These are phyloP conservation scores for Pythium oligandrum DNA, from an alignment of 352 stramenopile species.

Conservation along the genomic window DNA sequence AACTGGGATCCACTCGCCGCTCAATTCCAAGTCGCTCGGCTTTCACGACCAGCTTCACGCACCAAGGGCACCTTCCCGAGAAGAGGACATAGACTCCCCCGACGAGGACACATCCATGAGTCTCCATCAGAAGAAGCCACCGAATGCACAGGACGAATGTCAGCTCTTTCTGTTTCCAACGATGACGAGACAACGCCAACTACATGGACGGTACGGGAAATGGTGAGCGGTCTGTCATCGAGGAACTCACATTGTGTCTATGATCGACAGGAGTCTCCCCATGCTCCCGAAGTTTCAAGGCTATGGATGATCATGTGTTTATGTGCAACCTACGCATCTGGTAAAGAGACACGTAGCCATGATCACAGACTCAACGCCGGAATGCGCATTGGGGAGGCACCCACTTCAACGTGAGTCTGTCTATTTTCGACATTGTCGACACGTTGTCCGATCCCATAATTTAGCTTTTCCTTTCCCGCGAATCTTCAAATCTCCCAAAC, in stretches of 20 bases:
- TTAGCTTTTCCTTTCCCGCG: no score
- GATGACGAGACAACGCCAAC: conserved; percentile 26
- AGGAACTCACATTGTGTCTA: neutral
- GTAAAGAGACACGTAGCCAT: no score
- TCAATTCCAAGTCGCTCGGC: conserved; percentile 16
- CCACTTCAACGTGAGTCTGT: no score
- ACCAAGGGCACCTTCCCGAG: neutral
- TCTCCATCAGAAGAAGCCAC: no score
- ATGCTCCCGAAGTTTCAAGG: conserved; percentile 11
- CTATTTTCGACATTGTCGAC: no score
- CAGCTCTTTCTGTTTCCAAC: conserved; percentile 29
- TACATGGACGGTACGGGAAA: conserved; percentile 19
- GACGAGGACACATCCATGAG: neutral
- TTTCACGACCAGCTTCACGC: neutral
- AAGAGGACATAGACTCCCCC: conserved; percentile 5
- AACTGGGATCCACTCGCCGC: conserved; percentile 17
- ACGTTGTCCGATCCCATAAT: no score
- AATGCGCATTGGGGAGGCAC: no score
- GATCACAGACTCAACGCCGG: no score
- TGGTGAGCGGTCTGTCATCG: neutral
- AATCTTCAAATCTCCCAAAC: no score
- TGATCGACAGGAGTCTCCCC: conserved; percentile 16
- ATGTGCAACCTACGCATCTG: no score
- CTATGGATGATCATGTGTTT: no score
- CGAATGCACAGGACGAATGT: neutral